Percentiles rank a stretch among this genome's conserved stretches.
These are phyloP conservation scores for Aspergillus spinulosporus DNA, from an alignment of 2,329 filamentous ascomycete genomes.

Conservation along the genomic window DNA sequence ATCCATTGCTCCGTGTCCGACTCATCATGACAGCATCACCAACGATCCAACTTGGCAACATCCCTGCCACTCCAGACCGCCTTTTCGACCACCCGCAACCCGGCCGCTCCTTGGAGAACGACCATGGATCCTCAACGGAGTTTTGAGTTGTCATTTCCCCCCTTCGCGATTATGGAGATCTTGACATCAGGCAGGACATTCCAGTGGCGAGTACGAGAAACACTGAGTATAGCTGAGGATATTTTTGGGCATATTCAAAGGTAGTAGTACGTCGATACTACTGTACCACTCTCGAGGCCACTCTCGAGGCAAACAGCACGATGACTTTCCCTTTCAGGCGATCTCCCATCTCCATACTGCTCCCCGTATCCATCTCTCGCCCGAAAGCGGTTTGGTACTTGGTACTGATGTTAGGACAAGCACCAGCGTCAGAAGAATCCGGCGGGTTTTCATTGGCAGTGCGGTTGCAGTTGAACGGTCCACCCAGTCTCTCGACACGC, in stretches of 20 bases:
- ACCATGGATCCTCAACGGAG: not conserved
- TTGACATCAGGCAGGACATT: not conserved
- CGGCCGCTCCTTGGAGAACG: not conserved
- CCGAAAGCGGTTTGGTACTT: conserved; percentile 1
- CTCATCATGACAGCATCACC: conserved; percentile 22
- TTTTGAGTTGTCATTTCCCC: not conserved
- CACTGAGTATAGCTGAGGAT: not conserved
- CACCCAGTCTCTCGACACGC: not conserved
- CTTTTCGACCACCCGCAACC: conserved; percentile 12
- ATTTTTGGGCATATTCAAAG: not conserved
- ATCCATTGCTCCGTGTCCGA: conserved; percentile 7
- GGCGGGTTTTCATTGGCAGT: conserved; percentile 16
- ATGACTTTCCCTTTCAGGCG: conserved; percentile 22
- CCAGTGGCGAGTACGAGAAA: not conserved
- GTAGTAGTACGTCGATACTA: too few species aligned
- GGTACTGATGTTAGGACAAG: not conserved
- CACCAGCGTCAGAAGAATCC: conserved; percentile 11
- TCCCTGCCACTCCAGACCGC: conserved; percentile 22
- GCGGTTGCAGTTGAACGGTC: conserved; percentile 3
- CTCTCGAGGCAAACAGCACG: conserved; percentile 7
- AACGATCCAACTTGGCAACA: not conserved
- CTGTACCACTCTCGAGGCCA: not conserved
- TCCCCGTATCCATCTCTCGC: conserved; percentile 11
- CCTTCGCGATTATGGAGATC: not conserved
- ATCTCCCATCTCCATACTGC: conserved; percentile 9